Base-by-base conservation (phyloP, 768 basidiomycete species). In the Leccinum pellstonianum region DNA sequence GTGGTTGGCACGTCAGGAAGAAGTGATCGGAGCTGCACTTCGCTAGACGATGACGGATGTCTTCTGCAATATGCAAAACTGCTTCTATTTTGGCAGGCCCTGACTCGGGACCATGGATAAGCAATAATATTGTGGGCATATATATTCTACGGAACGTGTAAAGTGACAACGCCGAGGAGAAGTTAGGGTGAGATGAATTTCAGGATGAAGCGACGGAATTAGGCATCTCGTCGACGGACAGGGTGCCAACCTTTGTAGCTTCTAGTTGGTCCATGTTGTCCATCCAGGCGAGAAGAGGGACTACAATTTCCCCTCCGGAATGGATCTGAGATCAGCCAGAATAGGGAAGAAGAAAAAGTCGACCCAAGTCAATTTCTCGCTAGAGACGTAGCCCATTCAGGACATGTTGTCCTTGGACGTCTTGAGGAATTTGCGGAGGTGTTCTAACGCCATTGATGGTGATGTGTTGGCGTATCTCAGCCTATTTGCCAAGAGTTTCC, bases 1-100 rank as follows among this genome's bases (percentile, higher is more conserved):
- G 43, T 94, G 91, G 91, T 76, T 94, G 27, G 86, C 86, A 11
- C 79, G 80, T 62, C 91, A 92, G 73, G 91, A 92, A 65, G 81
- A 83, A 33, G 83, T 89, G 52, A 85, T 92, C 46, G 80, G 84
- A 58, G 76, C 73, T n/a, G 43, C 43, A 10, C 43, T 43, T n/a
- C 10, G 43, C n/a, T 43, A 43, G 43, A 19, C 10, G 41, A 43
- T n/a, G n/a, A 43, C n/a, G 9, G 41, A 11, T 10, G n/a, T 43
- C 41, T 10, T 23, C 23, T 41, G 41, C n/a, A n/a, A 10, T 41
- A 5, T n/a, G 9, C 41, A 23, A 70, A 64, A 23, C 11, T 48
- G 0, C 46, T 8, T 21, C 23, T 3, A 7, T 48, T 48, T 23
- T 23, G 46, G 46, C 21, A 12, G 4, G 1, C 46, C 25, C 4